phyloP scores from a whole-genome alignment of 2,329 filamentous ascomycete species.

The Diplodia corticola region DNA sequence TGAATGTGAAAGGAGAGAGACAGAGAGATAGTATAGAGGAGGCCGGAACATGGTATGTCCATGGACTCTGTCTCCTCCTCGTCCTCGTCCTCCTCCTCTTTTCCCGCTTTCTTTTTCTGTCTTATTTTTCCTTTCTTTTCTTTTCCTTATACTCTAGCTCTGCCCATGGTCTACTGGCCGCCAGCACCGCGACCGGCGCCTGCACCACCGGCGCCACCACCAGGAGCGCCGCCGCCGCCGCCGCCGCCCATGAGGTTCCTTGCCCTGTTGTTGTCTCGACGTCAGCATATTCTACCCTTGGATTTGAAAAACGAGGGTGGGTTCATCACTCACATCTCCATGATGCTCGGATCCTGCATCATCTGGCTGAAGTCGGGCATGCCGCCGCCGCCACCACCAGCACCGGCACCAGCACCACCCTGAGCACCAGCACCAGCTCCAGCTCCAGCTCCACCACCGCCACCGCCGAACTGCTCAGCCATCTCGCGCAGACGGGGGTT shows the following conservation, averaged over 20 bases:
- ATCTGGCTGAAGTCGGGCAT: constrained; percentile 84
- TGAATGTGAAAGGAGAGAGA: too few relatives aligned
- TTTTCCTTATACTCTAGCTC: neutral
- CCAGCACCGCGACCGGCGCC: constrained; percentile 14
- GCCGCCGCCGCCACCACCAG: constrained; percentile 67
- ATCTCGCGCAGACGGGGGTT: constrained; percentile 87
- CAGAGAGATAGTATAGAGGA: too few relatives aligned
- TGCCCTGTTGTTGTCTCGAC: constrained; percentile 51
- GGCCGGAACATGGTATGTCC: too few relatives aligned
- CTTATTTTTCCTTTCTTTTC: neutral
- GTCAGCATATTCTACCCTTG: neutral
- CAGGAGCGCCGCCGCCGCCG: constrained; percentile 29
- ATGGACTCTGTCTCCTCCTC: too few relatives aligned
- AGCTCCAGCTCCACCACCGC: constrained; percentile 40
- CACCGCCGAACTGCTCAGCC: constrained; percentile 72
- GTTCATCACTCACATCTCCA: constrained; percentile 75
- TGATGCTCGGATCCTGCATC: constrained; percentile 91
- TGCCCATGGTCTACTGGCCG: neutral
- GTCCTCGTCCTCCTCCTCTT: neutral
- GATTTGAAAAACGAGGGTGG: neutral
- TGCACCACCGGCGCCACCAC: neutral
- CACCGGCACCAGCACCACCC: constrained; percentile 33
- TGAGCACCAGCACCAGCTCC: constrained; percentile 35
- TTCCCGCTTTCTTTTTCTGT: neutral
- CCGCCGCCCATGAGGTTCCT: constrained; percentile 66